Evolutionary conservation across 1,139 yeast genomes (phyloP), one percentile per base, ranked within the genome.

Genomic region (Geotrichum restrictum): DNA sequence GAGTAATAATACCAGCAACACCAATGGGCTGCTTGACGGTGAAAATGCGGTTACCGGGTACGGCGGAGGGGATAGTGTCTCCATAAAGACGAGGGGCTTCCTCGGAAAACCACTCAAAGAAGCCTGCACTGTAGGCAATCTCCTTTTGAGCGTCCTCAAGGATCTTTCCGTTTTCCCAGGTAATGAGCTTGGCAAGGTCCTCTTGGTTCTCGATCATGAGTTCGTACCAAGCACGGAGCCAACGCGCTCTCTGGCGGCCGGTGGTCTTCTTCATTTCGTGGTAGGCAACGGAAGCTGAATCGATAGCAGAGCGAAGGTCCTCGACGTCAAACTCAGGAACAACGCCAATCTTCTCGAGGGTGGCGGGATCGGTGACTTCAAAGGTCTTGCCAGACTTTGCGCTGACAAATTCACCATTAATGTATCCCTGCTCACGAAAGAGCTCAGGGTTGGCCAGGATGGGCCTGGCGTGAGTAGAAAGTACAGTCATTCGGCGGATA

Each of bases 1-100:
- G 98, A 3, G 96, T 88, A 61, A 91, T 75, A 56, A 91, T 81
- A 29, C 95, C 96, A 62, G 93, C 88, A 1, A 88, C 95, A 19
- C 97, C 97, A 51, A 91, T 78, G 14, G 96, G 95, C 66, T 85
- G 89, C 64, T 83, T 82, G 51, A 81, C 62, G 1, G 95, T 80
- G 58, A 81, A 70, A 44, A 85, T 84, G 62, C 89, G 76, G 65
- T 77, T 80, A 34, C 71, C 63, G 32, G 81, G 70, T 62, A 74
- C 77, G 22, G 79, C 71, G 2, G 95, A 85, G 51, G 82, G 84
- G 56, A 88, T 83, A 1, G 84, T 76, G 58, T 81, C 82, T 22
- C 95, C 96, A 60, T 83, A 79, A 45, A 80, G 68, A 58, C 95
- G 75, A 46, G 91, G 86, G 16, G 95, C 95, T 62, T 87, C 91